Evolutionary conservation across 2,329 filamentous ascomycete species (phyloP), one percentile per base, ranked within the genome.

Genomic region (Fonsecaea nubica): DNA sequence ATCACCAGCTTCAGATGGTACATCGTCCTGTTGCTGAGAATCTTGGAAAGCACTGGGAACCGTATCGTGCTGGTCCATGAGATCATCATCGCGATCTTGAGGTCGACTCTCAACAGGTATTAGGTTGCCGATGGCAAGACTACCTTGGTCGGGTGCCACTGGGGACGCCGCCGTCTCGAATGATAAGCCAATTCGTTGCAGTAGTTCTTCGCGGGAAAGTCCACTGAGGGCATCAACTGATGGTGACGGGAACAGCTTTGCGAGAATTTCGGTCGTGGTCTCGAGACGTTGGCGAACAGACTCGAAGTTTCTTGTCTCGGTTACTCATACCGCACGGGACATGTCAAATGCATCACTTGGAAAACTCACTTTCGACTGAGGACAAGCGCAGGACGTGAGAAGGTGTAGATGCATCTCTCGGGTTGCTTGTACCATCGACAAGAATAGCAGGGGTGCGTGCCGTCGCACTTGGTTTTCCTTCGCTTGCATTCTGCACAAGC

Each of bases 351-450:
- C 45, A 30, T 25, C 45, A 50, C 9, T 30, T 25, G 53, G 12
- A 35, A 35, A 36, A 53, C 58, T 61, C n/a, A 61, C 58, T 65
- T 65, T 25, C 63, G 63, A 62, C 58, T 65, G 36, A 65, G 50
- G 25, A 61, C 52, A 42, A 65, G 57, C 15, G 63, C 52, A 18
- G 63, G 63, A 32, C 58, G 63, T 13, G 57, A 55, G 30, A 61
- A 62, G n/a, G 63, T 48, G n/a, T 61, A 65, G 13, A 48, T 57
- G 38, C 63, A 65, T 36, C 63, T 50, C 36, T 65, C 63, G 2
- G 63, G 57, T n/a, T 65, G 63, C 35, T 65, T 65, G 13, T 65
- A 65, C 58, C 58, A 62, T 30, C 58, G 63, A 57, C 63, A 65
- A 35, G 58, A 65, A 58, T 65, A 65, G 53, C 63, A 65, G 7